Conservation (phyloP, 2,329 filamentous ascomycete genomes). For the Microdochium paspali region DNA sequence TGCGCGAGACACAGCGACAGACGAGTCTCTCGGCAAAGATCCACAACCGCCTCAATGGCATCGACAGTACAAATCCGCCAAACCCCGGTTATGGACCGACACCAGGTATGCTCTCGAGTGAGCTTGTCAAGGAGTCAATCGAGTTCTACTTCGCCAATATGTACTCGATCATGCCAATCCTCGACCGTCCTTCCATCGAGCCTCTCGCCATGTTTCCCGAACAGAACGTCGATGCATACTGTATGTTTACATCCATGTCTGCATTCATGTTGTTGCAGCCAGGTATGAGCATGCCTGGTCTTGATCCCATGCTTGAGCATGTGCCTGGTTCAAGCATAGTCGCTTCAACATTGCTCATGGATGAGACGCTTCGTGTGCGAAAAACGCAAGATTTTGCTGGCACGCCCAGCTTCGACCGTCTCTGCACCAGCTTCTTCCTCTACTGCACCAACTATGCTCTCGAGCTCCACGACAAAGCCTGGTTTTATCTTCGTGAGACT, state of each 20-base stretch:
- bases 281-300: conserved; percentile 50
- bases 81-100: conserved; percentile 41
- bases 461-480: conserved; percentile 66
- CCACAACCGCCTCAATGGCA: conserved; percentile 49
- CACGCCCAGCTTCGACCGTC: conserved; percentile 42
- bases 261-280: conserved; percentile 63
- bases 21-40: conserved; percentile 54
- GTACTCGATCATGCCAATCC: conserved; percentile 53
- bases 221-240: conserved; percentile 53
- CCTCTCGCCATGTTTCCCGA: conserved; percentile 52
- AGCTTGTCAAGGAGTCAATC: conserved; percentile 56
- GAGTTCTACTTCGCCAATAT: conserved; percentile 62
- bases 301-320: conserved; percentile 46
- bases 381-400: conserved; percentile 54
- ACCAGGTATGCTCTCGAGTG: conserved; percentile 48
- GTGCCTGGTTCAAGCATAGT: conserved; percentile 51
- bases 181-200: conserved; percentile 49
- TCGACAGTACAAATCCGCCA: conserved; percentile 33
- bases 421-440: conserved; percentile 71
- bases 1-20: conserved; percentile 60
- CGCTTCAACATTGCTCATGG: conserved; percentile 56
- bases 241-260: conserved; percentile 53
- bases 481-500: conserved; percentile 71
- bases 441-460: conserved; percentile 64
- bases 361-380: conserved; percentile 56